These are phyloP conservation scores for Geosiphon pyriformis DNA, from an alignment of 192 early-diverging fungal species.

Conservation along the genomic window DNA sequence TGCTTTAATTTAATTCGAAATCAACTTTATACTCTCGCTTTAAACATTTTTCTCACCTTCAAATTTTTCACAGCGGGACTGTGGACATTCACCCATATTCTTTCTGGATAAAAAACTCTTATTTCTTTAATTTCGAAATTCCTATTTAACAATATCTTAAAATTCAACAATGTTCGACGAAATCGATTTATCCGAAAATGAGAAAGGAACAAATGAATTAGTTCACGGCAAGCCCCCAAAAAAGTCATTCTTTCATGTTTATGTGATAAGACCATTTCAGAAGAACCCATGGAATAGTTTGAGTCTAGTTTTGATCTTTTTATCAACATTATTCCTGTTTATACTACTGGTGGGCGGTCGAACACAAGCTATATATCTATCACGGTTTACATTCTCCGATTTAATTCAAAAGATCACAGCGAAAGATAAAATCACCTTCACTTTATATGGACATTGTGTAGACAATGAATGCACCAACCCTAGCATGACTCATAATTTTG, in stretches of 20 bases:
- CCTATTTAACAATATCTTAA: background rate
- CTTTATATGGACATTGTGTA: constrained; percentile 14
- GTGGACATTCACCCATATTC: background rate
- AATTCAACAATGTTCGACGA: background rate
- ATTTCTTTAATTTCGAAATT: background rate
- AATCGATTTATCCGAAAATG: background rate
- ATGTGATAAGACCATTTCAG: background rate
- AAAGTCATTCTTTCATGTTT: background rate
- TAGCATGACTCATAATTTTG: constrained; percentile 4
- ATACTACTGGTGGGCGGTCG: constrained; percentile 7
- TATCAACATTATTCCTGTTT: constrained; percentile 3
- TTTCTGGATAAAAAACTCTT: no score
- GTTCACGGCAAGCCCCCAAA: background rate
- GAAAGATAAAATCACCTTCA: constrained; percentile 10
- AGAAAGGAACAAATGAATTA: no score
- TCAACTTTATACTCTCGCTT: background rate
- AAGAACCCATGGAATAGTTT: background rate
- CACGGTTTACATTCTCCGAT: background rate
- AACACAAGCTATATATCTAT: background rate
- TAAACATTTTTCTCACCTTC: background rate
- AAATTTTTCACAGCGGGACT: constrained; percentile 16
- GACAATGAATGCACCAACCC: constrained; percentile 11
- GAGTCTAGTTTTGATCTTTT: background rate
- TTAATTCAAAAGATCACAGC: background rate
- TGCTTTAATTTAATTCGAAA: background rate